Evolutionary conservation across 116 monocot genomes (phyloP).

Genomic region (Cymodocea nodosa): DNA sequence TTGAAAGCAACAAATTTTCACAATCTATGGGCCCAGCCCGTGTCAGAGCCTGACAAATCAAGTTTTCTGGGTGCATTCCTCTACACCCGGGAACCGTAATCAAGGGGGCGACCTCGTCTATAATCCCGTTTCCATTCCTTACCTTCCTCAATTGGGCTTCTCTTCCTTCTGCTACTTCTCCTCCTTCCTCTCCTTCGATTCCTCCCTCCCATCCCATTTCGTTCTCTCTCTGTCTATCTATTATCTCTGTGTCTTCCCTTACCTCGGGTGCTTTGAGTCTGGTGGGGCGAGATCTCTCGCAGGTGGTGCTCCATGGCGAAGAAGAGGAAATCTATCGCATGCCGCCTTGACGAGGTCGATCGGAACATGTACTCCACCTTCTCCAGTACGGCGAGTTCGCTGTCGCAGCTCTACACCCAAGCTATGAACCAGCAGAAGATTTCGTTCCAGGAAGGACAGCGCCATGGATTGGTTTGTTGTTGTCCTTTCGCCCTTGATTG

Average conservation of each 20-base stretch:
- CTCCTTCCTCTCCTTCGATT: no score
- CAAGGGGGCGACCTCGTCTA: no score
- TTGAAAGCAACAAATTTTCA: no score
- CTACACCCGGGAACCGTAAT: no score
- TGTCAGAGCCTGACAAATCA: no score
- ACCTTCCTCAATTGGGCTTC: no score
- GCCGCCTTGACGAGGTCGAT: slow-evolving; percentile 67
- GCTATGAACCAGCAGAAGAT: slow-evolving; percentile 82
- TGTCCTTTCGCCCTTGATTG: background rate
- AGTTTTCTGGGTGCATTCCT: no score
- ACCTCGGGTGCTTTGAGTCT: background rate
- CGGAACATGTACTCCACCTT: slow-evolving; percentile 68
- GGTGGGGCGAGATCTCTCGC: background rate
- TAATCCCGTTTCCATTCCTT: no score
- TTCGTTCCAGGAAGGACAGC: slow-evolving; percentile 76
- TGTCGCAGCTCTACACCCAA: slow-evolving; percentile 75
- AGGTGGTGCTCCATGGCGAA: slow-evolving; percentile 28
- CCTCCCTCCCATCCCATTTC: background rate
- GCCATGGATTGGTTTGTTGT: slow-evolving; percentile 38
- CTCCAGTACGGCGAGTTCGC: slow-evolving; percentile 69
- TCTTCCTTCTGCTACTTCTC: no score
- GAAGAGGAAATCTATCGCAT: slow-evolving; percentile 74
- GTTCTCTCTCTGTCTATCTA: no score
- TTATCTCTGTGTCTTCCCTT: background rate
- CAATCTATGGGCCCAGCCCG: no score